A percentile compares a stretch with the other conserved stretches of the same genome.
Evolutionary conservation across 148 eudicot species (phyloP).

Genomic region (Simmondsia chinensis): DNA sequence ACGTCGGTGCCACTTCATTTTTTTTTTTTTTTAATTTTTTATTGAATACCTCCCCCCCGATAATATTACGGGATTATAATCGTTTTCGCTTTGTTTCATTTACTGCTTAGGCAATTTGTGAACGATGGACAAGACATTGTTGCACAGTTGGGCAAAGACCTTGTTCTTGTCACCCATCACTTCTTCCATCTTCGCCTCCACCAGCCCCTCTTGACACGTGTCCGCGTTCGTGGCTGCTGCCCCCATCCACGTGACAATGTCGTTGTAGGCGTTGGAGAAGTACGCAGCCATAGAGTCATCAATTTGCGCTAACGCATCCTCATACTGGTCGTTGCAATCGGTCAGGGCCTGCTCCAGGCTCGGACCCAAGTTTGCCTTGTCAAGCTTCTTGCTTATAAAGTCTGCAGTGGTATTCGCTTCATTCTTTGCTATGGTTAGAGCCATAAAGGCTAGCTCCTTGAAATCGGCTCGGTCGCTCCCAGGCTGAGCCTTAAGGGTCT

Average conservation of each 20-base stretch:
- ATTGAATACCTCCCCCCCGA: too few relatives aligned
- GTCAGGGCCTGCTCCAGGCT: conserved; percentile 21
- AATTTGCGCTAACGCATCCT: conserved; percentile 28
- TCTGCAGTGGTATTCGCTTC: conserved; percentile 1
- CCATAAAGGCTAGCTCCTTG: conserved; percentile 26
- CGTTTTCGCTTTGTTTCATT: too few relatives aligned
- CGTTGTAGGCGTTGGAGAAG: conserved; percentile 13
- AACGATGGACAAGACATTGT: conserved; percentile 12
- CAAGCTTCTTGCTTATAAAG: conserved; percentile 12
- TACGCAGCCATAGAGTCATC: conserved; percentile 31
- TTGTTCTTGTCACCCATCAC: conserved; percentile 15
- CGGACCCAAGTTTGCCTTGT: conserved; percentile 12
- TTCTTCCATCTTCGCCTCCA: background rate
- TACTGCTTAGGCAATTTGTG: conserved; percentile 3
- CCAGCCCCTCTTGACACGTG: conserved; percentile 16
- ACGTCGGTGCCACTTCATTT: too few relatives aligned
- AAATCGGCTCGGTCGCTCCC: conserved; percentile 13
- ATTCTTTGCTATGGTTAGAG: conserved; percentile 15
- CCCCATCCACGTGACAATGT: conserved; percentile 21
- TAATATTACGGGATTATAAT: too few relatives aligned
- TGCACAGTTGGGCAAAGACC: conserved; percentile 10
- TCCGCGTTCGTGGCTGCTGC: conserved; percentile 17
- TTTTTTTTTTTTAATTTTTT: too few relatives aligned
- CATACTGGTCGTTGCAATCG: conserved; percentile 23
- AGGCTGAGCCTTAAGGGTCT: conserved; percentile 17